Evolutionary conservation across 1,284 basidiomycete genomes (phyloP).

Genomic region (Ceratobasidium sp.): DNA sequence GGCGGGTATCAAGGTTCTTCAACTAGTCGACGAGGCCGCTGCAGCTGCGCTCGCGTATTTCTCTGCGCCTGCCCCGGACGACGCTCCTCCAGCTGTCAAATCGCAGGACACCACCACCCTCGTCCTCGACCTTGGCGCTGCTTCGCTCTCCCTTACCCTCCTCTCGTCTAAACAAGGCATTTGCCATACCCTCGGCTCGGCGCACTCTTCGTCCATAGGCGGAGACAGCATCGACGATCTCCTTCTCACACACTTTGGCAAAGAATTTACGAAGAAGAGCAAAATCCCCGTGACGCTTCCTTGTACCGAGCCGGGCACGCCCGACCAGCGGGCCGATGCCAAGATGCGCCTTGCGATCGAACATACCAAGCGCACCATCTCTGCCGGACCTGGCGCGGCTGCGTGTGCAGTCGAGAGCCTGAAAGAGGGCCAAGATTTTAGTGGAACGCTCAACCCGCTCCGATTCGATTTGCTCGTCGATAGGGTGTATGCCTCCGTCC

Average conservation of each 20-base stretch:
- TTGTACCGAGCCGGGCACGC: conserved; percentile 59
- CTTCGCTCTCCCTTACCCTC: conserved; percentile 69
- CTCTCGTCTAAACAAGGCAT: conserved; percentile 74
- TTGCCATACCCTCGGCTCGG: conserved; percentile 64
- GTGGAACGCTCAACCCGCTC: conserved; percentile 91
- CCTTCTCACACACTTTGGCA: conserved; percentile 91
- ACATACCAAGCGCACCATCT: conserved; percentile 93
- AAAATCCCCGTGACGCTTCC: conserved; percentile 77
- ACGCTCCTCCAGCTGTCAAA: conserved; percentile 55
- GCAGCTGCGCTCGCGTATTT: conserved; percentile 69
- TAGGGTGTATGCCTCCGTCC: conserved; percentile 77
- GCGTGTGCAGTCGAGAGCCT: conserved; percentile 92
- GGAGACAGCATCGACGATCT: conserved; percentile 81
- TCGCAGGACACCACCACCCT: conserved; percentile 71
- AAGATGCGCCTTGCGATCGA: conserved; percentile 94
- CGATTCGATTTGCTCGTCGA: conserved; percentile 91
- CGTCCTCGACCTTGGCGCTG: conserved; percentile 76
- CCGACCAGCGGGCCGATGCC: conserved; percentile 89
- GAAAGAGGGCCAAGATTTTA: conserved; percentile 94
- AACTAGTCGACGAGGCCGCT: conserved; percentile 86
- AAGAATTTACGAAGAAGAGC: conserved; percentile 98
- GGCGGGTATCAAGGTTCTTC: conserved; percentile 85
- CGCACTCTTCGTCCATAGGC: conserved; percentile 62
- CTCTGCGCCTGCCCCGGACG: conserved; percentile 50
- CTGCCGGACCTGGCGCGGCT: conserved; percentile 87